Evolutionary conservation across 1,284 basidiomycete species (phyloP), one percentile per base, ranked within the genome.

Genomic region (Ganoderma multipileum): DNA sequence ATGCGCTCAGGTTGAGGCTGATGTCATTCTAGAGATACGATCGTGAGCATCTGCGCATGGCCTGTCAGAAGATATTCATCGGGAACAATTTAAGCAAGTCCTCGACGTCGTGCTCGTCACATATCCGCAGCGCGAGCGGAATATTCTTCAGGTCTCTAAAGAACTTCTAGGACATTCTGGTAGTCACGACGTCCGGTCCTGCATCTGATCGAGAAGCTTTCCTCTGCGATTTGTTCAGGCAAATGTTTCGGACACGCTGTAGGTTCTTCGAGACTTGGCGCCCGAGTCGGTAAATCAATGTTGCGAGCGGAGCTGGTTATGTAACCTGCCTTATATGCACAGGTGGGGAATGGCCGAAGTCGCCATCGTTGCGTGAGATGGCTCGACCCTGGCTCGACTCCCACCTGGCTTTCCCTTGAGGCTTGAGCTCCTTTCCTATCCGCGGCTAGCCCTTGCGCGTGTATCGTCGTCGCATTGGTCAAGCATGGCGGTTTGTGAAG

Each of bases 351-450:
- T n/a, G 23, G 39, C 18, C 42, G 54, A 23, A 50, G 61, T 67
- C 72, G 72, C 60, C 68, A 73, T 69, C 50, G 47, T 69, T 65
- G 68, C 72, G 70, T 57, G 65, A 66, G 68, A 73, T 73, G 63
- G 65, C 70, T 63, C 44, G 44, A 47, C n/a, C 11, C 44, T n/a
- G 52, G 41, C 36, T 9, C 7, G 33, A 33, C 33, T 33, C 14
- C n/a, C 8, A 33, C n/a, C 11, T 28, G 26, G 3, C 50, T 41
- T 23, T 23, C 57, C 52, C 3, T 16, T 33, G 28, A 12, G 23
- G 26, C 16, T 38, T 36, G 28, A n/a, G 26, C 41, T 20, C 33
- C 23, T 20, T 39, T 64, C 54, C 52, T 28, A 58, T 26, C 23
- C 39, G 30, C 42, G 26, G 7, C 30, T 20, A 12, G 6, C 26